These are phyloP conservation scores for Arthroderma sp. DNA, from an alignment of 2,329 filamentous ascomycete genomes.

Conservation along the genomic window DNA sequence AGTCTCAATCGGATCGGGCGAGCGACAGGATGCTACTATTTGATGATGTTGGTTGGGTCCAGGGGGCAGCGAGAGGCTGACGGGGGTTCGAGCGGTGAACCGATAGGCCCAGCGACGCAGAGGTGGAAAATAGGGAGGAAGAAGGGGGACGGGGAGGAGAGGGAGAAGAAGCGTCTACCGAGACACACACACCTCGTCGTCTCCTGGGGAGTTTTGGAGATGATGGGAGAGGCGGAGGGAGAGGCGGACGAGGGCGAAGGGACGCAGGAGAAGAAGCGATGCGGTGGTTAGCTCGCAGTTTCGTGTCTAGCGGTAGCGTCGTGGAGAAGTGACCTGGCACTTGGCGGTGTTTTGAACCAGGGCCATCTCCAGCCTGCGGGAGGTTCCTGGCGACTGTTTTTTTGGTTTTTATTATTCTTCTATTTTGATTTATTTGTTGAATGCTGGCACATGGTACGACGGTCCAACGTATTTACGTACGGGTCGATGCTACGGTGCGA, in stretches of 20 bases:
- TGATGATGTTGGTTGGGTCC: background rate
- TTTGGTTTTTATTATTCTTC: background rate
- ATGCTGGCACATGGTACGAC: background rate
- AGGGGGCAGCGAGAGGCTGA: conserved; percentile 3
- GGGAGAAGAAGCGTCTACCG: conserved; percentile 4
- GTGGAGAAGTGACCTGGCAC: conserved; percentile 10
- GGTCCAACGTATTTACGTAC: background rate
- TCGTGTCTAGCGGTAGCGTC: conserved; percentile 8
- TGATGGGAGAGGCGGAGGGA: background rate
- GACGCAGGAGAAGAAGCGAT: background rate
- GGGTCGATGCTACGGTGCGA: background rate
- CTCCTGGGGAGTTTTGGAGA: conserved; percentile 1
- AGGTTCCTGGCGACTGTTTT: background rate
- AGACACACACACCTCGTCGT: conserved; percentile 2
- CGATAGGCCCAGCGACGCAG: conserved; percentile 1
- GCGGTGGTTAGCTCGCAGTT: conserved; percentile 2
- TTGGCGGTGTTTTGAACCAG: conserved; percentile 12
- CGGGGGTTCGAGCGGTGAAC: conserved; percentile 4
- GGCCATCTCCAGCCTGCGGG: conserved; percentile 5
- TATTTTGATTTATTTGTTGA: background rate
- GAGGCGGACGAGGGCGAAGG: background rate
- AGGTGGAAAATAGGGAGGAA: background rate
- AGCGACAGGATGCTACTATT: background rate
- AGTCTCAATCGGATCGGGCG: background rate
- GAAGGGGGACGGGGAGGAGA: background rate